A percentile compares a stretch with the other conserved stretches of the same genome.
These are phyloP conservation scores for Coleophoma crateriformis DNA, from an alignment of 2,329 filamentous ascomycete species.

Conservation along the genomic window DNA sequence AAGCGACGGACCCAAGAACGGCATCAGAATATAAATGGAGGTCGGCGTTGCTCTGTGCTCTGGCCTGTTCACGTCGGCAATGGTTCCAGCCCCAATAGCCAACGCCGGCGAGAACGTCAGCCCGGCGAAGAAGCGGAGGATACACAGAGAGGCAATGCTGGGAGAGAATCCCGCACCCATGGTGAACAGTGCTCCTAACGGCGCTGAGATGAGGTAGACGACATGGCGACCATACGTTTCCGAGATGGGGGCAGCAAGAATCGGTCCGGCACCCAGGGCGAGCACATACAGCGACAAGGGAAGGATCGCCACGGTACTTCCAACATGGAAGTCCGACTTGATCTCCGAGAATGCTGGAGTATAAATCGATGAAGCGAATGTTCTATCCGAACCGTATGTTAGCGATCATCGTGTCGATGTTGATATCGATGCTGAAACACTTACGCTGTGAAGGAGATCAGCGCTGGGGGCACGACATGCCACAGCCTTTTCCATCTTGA, in stretches of 20 bases:
- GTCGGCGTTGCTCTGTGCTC: slow-evolving; percentile 36
- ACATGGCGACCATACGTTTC: slow-evolving; percentile 50
- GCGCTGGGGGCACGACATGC: slow-evolving; percentile 14
- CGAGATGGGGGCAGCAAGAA: slow-evolving; percentile 52
- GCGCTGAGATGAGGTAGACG: slow-evolving; percentile 42
- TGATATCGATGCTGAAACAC: slow-evolving; percentile 1
- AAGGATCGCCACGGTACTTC: slow-evolving; percentile 48
- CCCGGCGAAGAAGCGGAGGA: slow-evolving; percentile 42
- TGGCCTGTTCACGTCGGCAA: slow-evolving; percentile 42
- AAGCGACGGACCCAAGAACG: slow-evolving; percentile 46
- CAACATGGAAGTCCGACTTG: slow-evolving; percentile 45
- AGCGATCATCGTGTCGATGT: background rate
- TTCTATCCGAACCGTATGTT: slow-evolving; percentile 27
- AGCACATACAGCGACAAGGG: slow-evolving; percentile 54
- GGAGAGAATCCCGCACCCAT: slow-evolving; percentile 55
- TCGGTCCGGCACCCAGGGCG: slow-evolving; percentile 53
- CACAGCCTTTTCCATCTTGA: slow-evolving; percentile 11
- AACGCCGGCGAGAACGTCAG: slow-evolving; percentile 40
- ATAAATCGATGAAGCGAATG: slow-evolving; percentile 48
- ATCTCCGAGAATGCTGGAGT: slow-evolving; percentile 41
- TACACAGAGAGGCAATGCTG: slow-evolving; percentile 36
- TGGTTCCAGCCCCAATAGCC: slow-evolving; percentile 41
- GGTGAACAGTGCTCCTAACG: slow-evolving; percentile 47
- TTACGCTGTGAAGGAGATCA: slow-evolving; percentile 20
- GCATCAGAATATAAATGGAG: slow-evolving; percentile 41